Percentiles rank a stretch among this genome's conserved stretches.
These are phyloP conservation scores for Sclerotinia minor DNA, from an alignment of 2,329 filamentous ascomycete genomes.

Conservation along the genomic window DNA sequence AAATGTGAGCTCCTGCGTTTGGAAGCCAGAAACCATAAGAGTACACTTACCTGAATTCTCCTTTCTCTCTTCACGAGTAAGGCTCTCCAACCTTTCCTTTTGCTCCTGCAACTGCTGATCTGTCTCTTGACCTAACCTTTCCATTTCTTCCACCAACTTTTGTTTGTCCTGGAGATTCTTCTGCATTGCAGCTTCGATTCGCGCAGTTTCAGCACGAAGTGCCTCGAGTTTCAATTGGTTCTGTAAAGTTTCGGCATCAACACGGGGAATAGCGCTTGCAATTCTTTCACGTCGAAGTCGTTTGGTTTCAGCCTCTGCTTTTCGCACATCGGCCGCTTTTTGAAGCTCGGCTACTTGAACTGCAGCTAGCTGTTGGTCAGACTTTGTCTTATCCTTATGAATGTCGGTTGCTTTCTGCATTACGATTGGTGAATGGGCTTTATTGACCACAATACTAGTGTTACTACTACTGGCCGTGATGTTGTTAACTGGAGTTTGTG, in stretches of 20 bases:
- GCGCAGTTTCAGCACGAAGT: conserved; percentile 39
- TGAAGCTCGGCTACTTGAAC: conserved; percentile 34
- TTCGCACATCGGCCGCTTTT: conserved; percentile 35
- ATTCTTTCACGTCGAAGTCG: conserved; percentile 40
- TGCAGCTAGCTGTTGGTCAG: conserved; percentile 36
- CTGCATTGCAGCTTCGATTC: conserved; percentile 39
- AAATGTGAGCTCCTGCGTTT: conserved; percentile 18
- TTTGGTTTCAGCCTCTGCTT: conserved; percentile 36
- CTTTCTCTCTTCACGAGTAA: conserved; percentile 37
- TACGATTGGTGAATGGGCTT: conserved; percentile 35
- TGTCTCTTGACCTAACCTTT: conserved; percentile 41
- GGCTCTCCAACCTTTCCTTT: conserved; percentile 40
- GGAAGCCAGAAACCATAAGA: background rate
- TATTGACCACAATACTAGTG: conserved; percentile 26
- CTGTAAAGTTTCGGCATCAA: conserved; percentile 42
- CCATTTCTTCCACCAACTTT: conserved; percentile 41
- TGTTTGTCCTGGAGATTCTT: conserved; percentile 41
- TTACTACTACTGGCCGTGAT: conserved; percentile 23
- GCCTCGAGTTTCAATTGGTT: conserved; percentile 37
- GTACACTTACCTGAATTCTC: conserved; percentile 36
- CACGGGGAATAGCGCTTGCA: conserved; percentile 37
- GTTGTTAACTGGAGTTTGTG: conserved; percentile 35
- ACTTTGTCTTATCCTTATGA: conserved; percentile 30
- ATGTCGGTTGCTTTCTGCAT: conserved; percentile 36
- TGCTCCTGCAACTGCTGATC: conserved; percentile 42